Evolutionary conservation across 2,329 filamentous ascomycete genomes (phyloP), one percentile per base, ranked within the genome.

Genomic region (Diaporthe eres): DNA sequence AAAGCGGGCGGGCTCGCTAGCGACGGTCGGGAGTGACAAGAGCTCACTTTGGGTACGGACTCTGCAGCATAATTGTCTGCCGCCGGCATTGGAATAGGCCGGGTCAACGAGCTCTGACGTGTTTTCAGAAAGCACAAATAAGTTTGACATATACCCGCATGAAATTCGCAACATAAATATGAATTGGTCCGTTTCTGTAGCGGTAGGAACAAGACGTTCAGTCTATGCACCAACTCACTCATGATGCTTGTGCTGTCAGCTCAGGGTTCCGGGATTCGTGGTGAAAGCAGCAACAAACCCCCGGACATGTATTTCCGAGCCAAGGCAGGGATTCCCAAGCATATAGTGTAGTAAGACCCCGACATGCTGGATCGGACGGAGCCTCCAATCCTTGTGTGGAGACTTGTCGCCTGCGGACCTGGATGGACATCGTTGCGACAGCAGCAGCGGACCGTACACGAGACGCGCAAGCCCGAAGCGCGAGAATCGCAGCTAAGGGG

Each of bases 391-490:
- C 12, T 28, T 22, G 9, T 51, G 63, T 39, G 47, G 63, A 13
- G 47, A 68, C 47, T 28, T 28, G 34, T 25, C 9, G 1, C 15
- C 10, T 39, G 47, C 47, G 65, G 49, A 42, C n/a, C 49, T 42
- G 49, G 25, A 25, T 55, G 65, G 44, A 4, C 31, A n/a, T 39
- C 7, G n/a, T 55, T 13, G 22, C n/a, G n/a, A n/a, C 4, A 47
- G 7, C 63, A 37, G 19, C 63, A 12, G 28, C 31, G 44, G 44
- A 49, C 47, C 47, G 13, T 53, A 37, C 22, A 51, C 31, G 31
- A 34, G 63, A n/a, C 15, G 34, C 34, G 63, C 63, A 28, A 68
- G 47, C 28, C 47, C 28, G 63, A 53, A 68, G 63, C n/a, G 47
- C 13, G 22, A 4, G 12, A 39, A 13, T 28, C 2, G 37, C 4